Conservation (phyloP, 148 eudicot genomes). For the Silene conica region DNA sequence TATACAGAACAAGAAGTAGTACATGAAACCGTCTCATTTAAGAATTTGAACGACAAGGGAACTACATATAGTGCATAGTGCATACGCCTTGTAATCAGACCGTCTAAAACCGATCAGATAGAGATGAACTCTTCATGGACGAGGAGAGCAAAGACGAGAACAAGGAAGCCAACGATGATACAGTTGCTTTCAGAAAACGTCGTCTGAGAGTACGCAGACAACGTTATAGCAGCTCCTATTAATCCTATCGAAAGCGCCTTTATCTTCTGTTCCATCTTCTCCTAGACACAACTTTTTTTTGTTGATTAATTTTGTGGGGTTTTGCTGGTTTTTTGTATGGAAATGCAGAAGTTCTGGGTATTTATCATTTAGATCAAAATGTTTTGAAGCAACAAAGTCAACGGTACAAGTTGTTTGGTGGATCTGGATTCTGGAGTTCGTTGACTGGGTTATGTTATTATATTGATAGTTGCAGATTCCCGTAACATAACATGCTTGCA, state of each 20-base stretch:
- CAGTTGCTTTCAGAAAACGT: constrained; percentile 45
- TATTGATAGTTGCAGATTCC: not conserved
- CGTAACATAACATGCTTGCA: not conserved
- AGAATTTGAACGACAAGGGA: not conserved
- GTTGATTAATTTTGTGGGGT: not conserved
- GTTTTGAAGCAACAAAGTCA: constrained; percentile 19
- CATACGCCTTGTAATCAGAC: not conserved
- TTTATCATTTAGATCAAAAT: constrained; percentile 11
- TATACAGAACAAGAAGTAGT: not conserved
- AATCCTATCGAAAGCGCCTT: constrained; percentile 50
- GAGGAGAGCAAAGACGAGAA: constrained; percentile 32
- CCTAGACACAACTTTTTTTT: not conserved
- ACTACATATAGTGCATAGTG: too few relatives aligned
- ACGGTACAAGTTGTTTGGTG: not conserved
- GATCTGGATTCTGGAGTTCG: too few relatives aligned
- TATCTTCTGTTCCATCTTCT: constrained; percentile 42
- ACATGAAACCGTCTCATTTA: not conserved
- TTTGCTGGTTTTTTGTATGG: constrained; percentile 1
- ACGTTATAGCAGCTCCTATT: constrained; percentile 55
- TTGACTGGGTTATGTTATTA: too few relatives aligned
- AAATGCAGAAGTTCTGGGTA: not conserved
- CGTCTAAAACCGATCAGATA: constrained; percentile 9
- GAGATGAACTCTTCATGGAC: constrained; percentile 36
- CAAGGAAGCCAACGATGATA: constrained; percentile 33
- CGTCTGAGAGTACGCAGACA: constrained; percentile 62